Conservation (phyloP, 2,329 filamentous ascomycete species). For the Ophiocordyceps camponoti-leonardi region DNA sequence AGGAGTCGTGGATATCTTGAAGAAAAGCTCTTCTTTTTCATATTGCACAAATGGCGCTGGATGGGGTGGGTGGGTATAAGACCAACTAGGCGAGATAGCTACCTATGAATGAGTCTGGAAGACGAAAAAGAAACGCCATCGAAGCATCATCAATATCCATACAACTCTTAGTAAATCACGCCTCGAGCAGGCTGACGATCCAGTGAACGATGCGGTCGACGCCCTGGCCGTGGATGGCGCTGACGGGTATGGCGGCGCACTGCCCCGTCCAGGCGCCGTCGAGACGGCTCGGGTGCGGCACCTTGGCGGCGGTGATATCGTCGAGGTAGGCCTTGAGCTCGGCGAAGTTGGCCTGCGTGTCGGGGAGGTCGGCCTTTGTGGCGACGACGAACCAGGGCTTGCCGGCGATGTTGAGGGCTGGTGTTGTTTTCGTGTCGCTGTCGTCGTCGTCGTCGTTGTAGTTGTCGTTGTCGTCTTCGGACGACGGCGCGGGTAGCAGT, state of each 20-base stretch:
- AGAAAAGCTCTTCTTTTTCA: too few relatives aligned
- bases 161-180: constrained; percentile 10
- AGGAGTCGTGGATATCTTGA: neutral
- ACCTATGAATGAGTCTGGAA: too few relatives aligned
- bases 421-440: constrained; percentile 5
- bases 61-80: too few relatives aligned
- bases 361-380: constrained; percentile 74
- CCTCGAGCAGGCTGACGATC: constrained; percentile 50
- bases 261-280: constrained; percentile 38
- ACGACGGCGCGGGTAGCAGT: neutral
- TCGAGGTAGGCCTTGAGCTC: constrained; percentile 54
- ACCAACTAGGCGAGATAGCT: too few relatives aligned
- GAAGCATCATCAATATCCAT: neutral
- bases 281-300: constrained; percentile 56
- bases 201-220: constrained; percentile 59
- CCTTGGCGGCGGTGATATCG: constrained; percentile 41
- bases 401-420: constrained; percentile 57
- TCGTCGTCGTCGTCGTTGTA: neutral
- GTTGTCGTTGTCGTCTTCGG: neutral
- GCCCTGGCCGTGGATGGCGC: constrained; percentile 75
- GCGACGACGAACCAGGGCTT: constrained; percentile 97
- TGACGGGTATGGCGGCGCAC: constrained; percentile 65
- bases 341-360: constrained; percentile 62
- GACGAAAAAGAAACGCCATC: neutral
- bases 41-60: too few relatives aligned